Conservation (phyloP, 106 monocot species). For the Platanthera zijinensis region DNA sequence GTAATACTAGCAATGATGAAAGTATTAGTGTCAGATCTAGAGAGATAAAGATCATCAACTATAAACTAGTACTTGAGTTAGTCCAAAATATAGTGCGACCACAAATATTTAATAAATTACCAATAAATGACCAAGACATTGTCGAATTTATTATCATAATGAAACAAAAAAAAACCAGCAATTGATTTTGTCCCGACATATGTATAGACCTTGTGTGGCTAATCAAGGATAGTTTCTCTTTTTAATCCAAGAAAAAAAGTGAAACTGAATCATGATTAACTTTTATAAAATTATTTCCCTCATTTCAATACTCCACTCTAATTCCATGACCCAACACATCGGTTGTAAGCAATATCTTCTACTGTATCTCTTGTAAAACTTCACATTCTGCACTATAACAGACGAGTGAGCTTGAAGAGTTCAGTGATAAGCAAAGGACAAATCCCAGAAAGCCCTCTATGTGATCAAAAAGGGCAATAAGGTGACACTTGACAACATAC, state of each 20-base stretch:
- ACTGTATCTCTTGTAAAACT: background rate
- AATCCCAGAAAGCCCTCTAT: background rate
- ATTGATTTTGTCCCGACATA: background rate
- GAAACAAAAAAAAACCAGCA: background rate
- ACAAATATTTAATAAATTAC: background rate
- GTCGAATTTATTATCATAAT: background rate
- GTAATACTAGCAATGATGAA: background rate
- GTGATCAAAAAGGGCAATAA: background rate
- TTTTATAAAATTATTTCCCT: background rate
- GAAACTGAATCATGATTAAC: background rate
- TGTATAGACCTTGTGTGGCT: background rate
- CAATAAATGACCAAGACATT: background rate
- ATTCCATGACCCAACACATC: background rate
- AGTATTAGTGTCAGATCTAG: background rate
- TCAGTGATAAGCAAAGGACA: background rate
- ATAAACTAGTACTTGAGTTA: background rate
- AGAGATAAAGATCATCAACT: background rate
- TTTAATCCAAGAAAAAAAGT: background rate
- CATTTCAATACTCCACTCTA: background rate
- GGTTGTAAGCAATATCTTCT: background rate
- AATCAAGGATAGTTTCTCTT: background rate
- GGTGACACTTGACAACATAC: background rate
- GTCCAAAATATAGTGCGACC: background rate
- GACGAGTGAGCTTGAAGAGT: background rate
- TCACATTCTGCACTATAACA: background rate